Evolutionary conservation across 225 moss, liverwort and hornwort genomes (phyloP).

Genomic region (Bryum argenteum): DNA sequence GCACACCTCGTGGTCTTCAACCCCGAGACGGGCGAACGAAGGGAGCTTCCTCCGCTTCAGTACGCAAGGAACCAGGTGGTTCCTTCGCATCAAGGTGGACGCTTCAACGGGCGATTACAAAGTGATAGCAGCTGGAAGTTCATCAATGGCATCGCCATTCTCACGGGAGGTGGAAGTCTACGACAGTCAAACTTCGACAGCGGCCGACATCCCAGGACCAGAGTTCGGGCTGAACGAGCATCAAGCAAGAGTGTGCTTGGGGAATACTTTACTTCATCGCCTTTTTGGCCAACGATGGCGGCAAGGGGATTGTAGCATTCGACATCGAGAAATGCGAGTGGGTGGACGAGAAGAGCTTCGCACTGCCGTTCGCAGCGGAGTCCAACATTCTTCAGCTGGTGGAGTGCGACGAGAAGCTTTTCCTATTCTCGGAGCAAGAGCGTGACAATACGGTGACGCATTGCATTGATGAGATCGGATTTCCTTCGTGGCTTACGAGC

Average conservation of each 20-base stretch:
- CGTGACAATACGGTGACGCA: conserved; percentile 6
- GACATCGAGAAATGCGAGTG: conserved; percentile 19
- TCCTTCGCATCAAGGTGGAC: conserved; percentile 16
- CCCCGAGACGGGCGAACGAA: background rate
- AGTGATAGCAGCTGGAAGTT: conserved; percentile 33
- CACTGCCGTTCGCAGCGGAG: background rate
- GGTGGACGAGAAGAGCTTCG: background rate
- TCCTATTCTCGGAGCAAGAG: conserved; percentile 31
- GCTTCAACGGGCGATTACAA: background rate
- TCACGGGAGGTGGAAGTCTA: conserved; percentile 28
- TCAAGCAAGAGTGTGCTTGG: conserved; percentile 21
- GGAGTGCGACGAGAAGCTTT: background rate
- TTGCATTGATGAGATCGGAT: conserved; percentile 25
- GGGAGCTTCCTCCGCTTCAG: background rate
- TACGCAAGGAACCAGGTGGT: conserved; percentile 5
- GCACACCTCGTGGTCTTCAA: conserved; percentile 23
- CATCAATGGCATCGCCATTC: conserved; percentile 10
- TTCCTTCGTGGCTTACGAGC: background rate
- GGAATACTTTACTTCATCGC: conserved; percentile 6
- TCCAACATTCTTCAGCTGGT: conserved; percentile 33
- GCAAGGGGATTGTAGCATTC: conserved; percentile 22
- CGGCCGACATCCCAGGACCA: background rate
- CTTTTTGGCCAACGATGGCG: conserved; percentile 3
- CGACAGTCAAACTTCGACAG: conserved; percentile 8
- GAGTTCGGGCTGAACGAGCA: conserved; percentile 36